Conservation (phyloP, 768 basidiomycete species). For the Boletus rufocinnamomeus region DNA sequence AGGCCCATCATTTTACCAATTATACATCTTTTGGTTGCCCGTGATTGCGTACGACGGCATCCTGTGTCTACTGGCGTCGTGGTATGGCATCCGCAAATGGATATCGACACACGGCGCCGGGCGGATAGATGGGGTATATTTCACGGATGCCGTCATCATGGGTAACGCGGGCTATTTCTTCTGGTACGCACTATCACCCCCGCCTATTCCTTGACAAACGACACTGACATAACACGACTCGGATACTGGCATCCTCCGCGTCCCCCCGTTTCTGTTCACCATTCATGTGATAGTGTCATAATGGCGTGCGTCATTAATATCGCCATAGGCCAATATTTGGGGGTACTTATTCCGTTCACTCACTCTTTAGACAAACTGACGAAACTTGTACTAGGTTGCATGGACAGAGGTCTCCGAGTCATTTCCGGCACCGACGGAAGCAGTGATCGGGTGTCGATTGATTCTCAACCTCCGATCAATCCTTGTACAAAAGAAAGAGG, state of each 20-base stretch:
- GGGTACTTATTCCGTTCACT: not conserved
- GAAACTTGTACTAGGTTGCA: not conserved
- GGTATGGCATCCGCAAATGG: not conserved
- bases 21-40: not conserved
- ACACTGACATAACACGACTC: not conserved
- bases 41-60: not conserved
- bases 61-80: not conserved
- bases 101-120: not conserved
- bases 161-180: not conserved
- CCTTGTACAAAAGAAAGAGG: not conserved
- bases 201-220: not conserved
- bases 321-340: not conserved
- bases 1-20: not conserved
- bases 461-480: not conserved
- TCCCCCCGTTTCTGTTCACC: not conserved
- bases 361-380: not conserved
- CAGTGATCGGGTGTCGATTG: not conserved
- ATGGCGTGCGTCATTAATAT: no score
- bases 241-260: not conserved
- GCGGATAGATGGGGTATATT: not conserved
- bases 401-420: not conserved
- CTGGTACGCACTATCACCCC: not conserved
- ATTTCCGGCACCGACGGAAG: not conserved
- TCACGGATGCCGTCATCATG: not conserved
- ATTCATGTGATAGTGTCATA: not conserved